Conservation (phyloP, 345 rosid genomes). For the Psidium friedrichsthalianum region DNA sequence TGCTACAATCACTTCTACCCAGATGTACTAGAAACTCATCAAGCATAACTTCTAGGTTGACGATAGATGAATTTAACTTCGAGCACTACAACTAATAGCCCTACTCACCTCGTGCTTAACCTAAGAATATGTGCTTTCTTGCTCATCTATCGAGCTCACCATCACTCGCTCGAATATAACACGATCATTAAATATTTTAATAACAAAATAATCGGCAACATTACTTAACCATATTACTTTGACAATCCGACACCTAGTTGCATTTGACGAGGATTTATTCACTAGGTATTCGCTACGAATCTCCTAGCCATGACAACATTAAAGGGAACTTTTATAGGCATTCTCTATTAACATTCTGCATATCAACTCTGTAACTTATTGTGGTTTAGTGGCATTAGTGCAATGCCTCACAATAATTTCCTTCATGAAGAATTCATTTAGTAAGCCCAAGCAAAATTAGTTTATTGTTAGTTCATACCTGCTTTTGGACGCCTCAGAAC, state of each 20-base stretch:
- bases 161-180: background rate
- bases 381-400: accelerated
- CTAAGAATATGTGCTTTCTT: background rate
- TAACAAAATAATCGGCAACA: background rate
- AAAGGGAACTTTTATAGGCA: background rate
- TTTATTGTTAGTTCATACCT: too few relatives aligned
- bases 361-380: background rate
- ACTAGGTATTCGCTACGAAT: accelerated
- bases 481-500: too few relatives aligned
- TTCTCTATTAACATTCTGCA: background rate
- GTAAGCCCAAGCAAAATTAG: too few relatives aligned
- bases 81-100: accelerated
- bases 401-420: background rate
- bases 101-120: background rate
- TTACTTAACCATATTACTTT: background rate
- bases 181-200: background rate
- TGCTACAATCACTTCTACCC: background rate
- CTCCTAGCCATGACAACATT: accelerated
- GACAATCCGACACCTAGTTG: background rate
- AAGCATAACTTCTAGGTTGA: accelerated
- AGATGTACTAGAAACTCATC: background rate
- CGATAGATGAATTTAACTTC: background rate
- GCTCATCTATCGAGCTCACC: accelerated
- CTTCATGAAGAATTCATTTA: too few relatives aligned
- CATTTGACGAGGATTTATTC: background rate